Evolutionary conservation across 345 rosid species (phyloP), one percentile per base, ranked within the genome.

Genomic region (Aurinia saxatilis): DNA sequence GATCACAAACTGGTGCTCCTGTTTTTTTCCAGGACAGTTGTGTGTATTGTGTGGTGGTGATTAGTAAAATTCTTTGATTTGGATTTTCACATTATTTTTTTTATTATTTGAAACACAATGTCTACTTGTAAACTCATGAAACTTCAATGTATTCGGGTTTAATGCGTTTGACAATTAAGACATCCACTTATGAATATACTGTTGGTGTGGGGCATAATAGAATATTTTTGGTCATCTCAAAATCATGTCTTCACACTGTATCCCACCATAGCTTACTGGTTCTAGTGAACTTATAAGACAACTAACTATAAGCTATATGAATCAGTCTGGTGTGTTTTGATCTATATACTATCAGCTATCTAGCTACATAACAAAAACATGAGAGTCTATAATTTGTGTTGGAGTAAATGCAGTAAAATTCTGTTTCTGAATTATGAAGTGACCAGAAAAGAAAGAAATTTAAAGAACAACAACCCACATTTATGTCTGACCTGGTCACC

Each of bases 1-100:
- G 45, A 11, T 49, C 64, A 27, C 38, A 57, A 36, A 38, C 30
- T 46, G 39, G 44, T 47, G 64, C 37, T 14, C 8, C 23, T 21
- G 25, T 7, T 21, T 37, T 33, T 16, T 16, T 56, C 12, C 65
- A 57, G 44, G 44, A 50, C 38, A 58, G 61, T 11, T 54, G 63
- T 62, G 56, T 61, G 62, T 50, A 55, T 11, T 54, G 63, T 62
- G 56, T 61, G 62, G 42, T 70, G 50, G 23, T 63, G 65, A 44
- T 47, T 39, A 19, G 69, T 63, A 11, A 55, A n/a, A 70, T 55
- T 63, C 51, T 63, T 70, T 70, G 63, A 54, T 70, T 62, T 61
- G 63, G 34, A 29, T 52, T 68, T 38, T 35, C 47, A 52, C 38
- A 58, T 58, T 51, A 8, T 42, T 50, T 45, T 57, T 23, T 12